Percentiles rank a stretch among this genome's conserved stretches.
These are phyloP conservation scores for Penicillium oxalicum DNA, from an alignment of 2,329 filamentous ascomycete genomes.

Conservation along the genomic window DNA sequence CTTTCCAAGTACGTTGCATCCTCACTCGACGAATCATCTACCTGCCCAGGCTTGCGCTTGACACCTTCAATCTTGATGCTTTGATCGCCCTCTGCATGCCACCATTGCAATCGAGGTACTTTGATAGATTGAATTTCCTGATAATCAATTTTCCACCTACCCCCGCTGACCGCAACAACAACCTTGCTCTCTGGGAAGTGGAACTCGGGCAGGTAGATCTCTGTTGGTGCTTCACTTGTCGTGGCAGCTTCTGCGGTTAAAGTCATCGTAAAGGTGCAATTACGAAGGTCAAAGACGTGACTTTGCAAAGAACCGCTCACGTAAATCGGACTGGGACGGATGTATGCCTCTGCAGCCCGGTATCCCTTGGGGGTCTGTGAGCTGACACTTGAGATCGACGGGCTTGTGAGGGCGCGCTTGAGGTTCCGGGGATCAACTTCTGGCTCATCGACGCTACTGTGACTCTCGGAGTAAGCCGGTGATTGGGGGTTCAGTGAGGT, in stretches of 20 bases:
- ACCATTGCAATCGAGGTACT: conserved; percentile 80
- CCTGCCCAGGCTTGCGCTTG: conserved; percentile 50
- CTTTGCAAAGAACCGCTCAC: conserved; percentile 65
- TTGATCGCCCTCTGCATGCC: conserved; percentile 84
- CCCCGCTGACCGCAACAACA: conserved; percentile 69
- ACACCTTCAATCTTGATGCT: conserved; percentile 69
- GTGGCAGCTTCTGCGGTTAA: conserved; percentile 58
- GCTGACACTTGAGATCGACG: conserved; percentile 52
- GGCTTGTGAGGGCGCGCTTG: conserved; percentile 58
- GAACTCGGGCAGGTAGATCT: conserved; percentile 81
- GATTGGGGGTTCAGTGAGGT: conserved; percentile 36
- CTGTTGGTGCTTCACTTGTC: conserved; percentile 62
- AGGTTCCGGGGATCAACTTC: conserved; percentile 70
- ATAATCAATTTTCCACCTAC: conserved; percentile 79
- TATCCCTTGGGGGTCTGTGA: conserved; percentile 60
- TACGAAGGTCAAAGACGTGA: conserved; percentile 76
- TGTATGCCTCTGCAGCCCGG: conserved; percentile 86
- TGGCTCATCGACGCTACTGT: conserved; percentile 35
- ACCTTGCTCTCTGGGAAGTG: conserved; percentile 77
- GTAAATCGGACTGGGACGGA: conserved; percentile 73
- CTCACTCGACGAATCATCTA: conserved; percentile 52
- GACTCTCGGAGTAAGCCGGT: conserved; percentile 51
- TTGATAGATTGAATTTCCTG: conserved; percentile 64
- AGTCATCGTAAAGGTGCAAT: conserved; percentile 68
- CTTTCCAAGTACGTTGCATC: conserved; percentile 72